A percentile compares a stretch with the other conserved stretches of the same genome.
Evolutionary conservation across 1,139 yeast genomes (phyloP).

Genomic region (Candida sp.): DNA sequence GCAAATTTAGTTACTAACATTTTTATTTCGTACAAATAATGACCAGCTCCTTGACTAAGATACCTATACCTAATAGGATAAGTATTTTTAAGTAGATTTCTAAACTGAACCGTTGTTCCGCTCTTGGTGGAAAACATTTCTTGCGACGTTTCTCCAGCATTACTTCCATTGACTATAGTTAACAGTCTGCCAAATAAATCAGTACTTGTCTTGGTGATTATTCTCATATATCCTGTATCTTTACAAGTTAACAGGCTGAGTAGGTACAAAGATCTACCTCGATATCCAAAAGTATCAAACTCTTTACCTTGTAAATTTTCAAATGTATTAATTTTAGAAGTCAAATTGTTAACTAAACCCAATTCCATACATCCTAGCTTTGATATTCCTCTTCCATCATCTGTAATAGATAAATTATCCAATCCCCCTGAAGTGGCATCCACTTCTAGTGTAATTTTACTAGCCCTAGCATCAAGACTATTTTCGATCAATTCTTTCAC

Average conservation of each 20-base stretch:
- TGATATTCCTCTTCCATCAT: conserved; percentile 2
- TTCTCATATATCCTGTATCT: neutral
- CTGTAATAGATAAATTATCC: neutral
- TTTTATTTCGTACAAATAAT: neutral
- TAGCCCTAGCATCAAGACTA: conserved; percentile 1
- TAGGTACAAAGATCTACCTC: neutral
- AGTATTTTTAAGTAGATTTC: neutral
- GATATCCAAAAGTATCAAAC: neutral
- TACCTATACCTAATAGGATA: neutral
- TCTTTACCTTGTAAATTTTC: neutral
- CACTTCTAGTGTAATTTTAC: neutral
- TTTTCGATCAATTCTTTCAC: conserved; percentile 3
- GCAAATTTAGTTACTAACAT: neutral
- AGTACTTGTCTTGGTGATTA: neutral
- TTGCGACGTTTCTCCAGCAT: neutral
- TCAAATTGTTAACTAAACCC: neutral
- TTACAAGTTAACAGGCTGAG: neutral
- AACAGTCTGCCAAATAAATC: neutral
- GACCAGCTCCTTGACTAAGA: neutral
- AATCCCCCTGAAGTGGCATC: conserved; percentile 2
- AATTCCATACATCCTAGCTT: neutral
- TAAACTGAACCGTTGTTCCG: neutral
- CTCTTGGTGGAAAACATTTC: neutral
- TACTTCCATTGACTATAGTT: neutral
- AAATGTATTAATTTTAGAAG: neutral